phyloP scores from a whole-genome alignment of 2,329 filamentous ascomycete genomes.

The Cadophora luteo-olivacea region DNA sequence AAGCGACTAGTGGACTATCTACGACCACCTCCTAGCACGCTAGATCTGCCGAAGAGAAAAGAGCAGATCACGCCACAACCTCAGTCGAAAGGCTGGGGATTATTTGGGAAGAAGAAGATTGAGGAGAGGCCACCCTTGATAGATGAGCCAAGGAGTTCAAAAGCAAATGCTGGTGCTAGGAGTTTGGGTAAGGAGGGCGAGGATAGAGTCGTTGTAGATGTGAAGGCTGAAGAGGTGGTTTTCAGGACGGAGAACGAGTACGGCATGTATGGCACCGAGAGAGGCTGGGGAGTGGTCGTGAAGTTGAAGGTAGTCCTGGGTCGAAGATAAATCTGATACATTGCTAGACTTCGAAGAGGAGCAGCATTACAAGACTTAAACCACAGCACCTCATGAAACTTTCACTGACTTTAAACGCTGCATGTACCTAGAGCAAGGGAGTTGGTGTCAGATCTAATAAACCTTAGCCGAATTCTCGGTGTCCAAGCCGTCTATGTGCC shows the following conservation, averaged over 20 bases:
- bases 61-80: conserved; percentile 12
- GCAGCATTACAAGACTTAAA: not conserved
- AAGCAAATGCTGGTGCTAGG: conserved; percentile 11
- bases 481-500: too few species aligned
- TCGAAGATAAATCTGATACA: not conserved
- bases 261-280: conserved; percentile 57
- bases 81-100: conserved; percentile 20
- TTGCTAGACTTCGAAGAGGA: not conserved
- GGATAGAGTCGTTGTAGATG: conserved; percentile 37
- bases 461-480: too few species aligned
- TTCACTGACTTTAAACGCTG: not conserved
- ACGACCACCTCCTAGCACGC: conserved; percentile 28
- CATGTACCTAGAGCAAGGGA: too few species aligned
- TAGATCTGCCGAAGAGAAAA: conserved; percentile 27
- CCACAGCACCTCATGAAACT: not conserved
- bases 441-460: too few species aligned
- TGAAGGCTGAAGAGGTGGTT: conserved; percentile 52
- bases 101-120: conserved; percentile 36
- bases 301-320: conserved; percentile 31
- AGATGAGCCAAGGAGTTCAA: conserved; percentile 19
- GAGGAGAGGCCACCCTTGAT: conserved; percentile 15
- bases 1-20: conserved; percentile 35
- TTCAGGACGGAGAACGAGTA: conserved; percentile 74
- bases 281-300: conserved; percentile 41
- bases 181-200: conserved; percentile 10